Conservation (phyloP, 2,329 filamentous ascomycete genomes). For the Paracoccidioides lutzii region DNA sequence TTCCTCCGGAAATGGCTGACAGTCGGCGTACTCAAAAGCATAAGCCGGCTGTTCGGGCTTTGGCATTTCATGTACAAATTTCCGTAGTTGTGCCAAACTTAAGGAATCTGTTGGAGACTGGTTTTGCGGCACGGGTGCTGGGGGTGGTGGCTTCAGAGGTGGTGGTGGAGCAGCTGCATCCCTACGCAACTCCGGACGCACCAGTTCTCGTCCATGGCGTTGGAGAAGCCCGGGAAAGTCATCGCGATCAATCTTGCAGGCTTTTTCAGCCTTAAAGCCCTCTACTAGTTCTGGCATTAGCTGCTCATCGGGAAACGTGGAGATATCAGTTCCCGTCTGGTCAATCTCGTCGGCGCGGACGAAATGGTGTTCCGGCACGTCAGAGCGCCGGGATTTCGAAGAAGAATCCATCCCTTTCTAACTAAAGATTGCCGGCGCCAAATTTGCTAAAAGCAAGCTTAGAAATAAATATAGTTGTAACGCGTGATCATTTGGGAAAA, state of each 20-base stretch:
- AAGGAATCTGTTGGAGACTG: slow-evolving; percentile 50
- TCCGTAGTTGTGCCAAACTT: slow-evolving; percentile 59
- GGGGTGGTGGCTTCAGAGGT: slow-evolving; percentile 33
- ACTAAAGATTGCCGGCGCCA: too few relatives aligned
- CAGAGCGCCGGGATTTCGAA: slow-evolving; percentile 4
- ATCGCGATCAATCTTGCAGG: slow-evolving; percentile 7
- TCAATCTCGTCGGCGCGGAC: slow-evolving; percentile 40
- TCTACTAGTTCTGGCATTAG: slow-evolving; percentile 30
- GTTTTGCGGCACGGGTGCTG: slow-evolving; percentile 29
- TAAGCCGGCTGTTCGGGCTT: slow-evolving; percentile 60
- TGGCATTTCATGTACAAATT: slow-evolving; percentile 61
- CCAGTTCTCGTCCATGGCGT: slow-evolving; percentile 13
- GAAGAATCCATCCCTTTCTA: background rate
- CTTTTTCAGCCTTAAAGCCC: slow-evolving; percentile 18
- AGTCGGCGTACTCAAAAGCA: slow-evolving; percentile 70
- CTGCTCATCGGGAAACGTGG: slow-evolving; percentile 32
- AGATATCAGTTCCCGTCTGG: slow-evolving; percentile 35
- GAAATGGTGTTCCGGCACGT: slow-evolving; percentile 27
- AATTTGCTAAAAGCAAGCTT: background rate
- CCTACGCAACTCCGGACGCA: slow-evolving; percentile 26
- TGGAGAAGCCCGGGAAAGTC: slow-evolving; percentile 9
- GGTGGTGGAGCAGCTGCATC: slow-evolving; percentile 28
- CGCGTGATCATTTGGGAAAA: background rate
- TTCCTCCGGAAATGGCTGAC: slow-evolving; percentile 66
- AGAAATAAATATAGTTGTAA: background rate